These are phyloP conservation scores for Trichoderma sp. DNA, from an alignment of 2,329 filamentous ascomycete species.

Conservation along the genomic window DNA sequence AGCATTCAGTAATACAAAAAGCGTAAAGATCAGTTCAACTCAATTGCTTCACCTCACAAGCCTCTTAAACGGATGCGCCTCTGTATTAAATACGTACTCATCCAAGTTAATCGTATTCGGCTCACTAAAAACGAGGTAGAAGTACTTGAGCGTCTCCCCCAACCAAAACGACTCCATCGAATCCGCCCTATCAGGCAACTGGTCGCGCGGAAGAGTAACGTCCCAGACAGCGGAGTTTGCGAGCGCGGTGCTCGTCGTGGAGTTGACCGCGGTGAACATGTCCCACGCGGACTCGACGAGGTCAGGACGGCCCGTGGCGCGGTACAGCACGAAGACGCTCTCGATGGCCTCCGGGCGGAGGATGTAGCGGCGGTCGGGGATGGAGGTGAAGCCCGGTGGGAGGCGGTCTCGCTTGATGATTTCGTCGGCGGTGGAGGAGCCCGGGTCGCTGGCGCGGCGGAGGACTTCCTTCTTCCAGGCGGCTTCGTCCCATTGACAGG, in stretches of 20 bases:
- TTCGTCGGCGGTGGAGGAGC: slow-evolving; percentile 27
- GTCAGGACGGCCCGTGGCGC: slow-evolving; percentile 49
- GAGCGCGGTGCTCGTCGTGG: slow-evolving; percentile 47
- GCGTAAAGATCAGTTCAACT: neutral
- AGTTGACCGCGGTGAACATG: slow-evolving; percentile 54
- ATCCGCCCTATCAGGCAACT: slow-evolving; percentile 48
- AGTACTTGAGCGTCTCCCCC: slow-evolving; percentile 75
- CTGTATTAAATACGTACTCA: slow-evolving; percentile 64
- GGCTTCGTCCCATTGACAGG: slow-evolving; percentile 40
- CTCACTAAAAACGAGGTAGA: slow-evolving; percentile 71
- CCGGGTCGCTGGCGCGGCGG: slow-evolving; percentile 24
- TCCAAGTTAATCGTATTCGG: slow-evolving; percentile 64
- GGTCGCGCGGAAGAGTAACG: slow-evolving; percentile 31
- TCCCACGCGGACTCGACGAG: slow-evolving; percentile 53
- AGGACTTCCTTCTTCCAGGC: slow-evolving; percentile 39
- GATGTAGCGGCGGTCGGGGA: slow-evolving; percentile 53
- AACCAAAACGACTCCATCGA: slow-evolving; percentile 73
- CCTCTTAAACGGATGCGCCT: slow-evolving; percentile 49
- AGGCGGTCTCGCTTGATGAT: slow-evolving; percentile 36
- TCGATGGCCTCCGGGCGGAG: slow-evolving; percentile 56
- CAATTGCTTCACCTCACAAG: slow-evolving; percentile 46
- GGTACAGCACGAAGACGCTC: slow-evolving; percentile 56
- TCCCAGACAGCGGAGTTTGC: slow-evolving; percentile 53
- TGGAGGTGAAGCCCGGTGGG: slow-evolving; percentile 63
- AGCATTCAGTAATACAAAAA: neutral